Conservation (phyloP, 1,284 basidiomycete genomes). For the Ustilago tritici region DNA sequence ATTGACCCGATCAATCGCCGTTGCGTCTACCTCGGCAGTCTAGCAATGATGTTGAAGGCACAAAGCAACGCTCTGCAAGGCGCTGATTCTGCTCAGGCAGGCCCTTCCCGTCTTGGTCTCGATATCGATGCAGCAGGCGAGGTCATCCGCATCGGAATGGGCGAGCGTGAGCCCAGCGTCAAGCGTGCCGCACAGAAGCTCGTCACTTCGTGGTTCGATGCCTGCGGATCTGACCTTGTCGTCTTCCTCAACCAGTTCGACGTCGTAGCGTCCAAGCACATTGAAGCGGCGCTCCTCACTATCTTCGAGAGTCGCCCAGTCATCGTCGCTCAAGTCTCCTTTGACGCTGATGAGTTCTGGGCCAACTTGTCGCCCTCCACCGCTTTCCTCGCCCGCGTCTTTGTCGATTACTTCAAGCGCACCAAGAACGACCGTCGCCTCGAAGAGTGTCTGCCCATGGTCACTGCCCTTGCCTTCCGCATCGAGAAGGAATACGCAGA, state of each 20-base stretch:
- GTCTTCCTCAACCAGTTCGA: conserved; percentile 78
- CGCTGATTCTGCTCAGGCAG: conserved; percentile 24
- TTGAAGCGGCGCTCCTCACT: conserved; percentile 78
- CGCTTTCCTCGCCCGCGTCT: conserved; percentile 85
- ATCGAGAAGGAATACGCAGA: conserved; percentile 76
- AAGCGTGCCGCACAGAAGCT: conserved; percentile 79
- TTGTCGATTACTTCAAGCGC: conserved; percentile 82
- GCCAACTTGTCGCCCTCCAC: conserved; percentile 80
- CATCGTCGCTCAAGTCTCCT: conserved; percentile 73
- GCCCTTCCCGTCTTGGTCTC: conserved; percentile 55
- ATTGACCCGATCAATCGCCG: conserved; percentile 84
- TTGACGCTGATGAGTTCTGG: conserved; percentile 84
- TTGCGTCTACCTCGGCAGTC: conserved; percentile 78
- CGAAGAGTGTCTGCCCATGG: conserved; percentile 84
- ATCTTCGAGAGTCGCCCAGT: conserved; percentile 77
- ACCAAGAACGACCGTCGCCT: conserved; percentile 76
- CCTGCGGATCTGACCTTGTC: conserved; percentile 53
- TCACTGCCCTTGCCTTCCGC: conserved; percentile 87
- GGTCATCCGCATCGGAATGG: conserved; percentile 77
- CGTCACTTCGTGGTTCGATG: conserved; percentile 63
- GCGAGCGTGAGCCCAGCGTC: conserved; percentile 87
- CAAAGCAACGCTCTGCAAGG: conserved; percentile 31
- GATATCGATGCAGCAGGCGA: conserved; percentile 50
- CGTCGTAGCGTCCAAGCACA: conserved; percentile 74
- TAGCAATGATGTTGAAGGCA: conserved; percentile 46